Base-by-base conservation (phyloP, 2,329 filamentous ascomycete species). In the Phialophora verrucosa region DNA sequence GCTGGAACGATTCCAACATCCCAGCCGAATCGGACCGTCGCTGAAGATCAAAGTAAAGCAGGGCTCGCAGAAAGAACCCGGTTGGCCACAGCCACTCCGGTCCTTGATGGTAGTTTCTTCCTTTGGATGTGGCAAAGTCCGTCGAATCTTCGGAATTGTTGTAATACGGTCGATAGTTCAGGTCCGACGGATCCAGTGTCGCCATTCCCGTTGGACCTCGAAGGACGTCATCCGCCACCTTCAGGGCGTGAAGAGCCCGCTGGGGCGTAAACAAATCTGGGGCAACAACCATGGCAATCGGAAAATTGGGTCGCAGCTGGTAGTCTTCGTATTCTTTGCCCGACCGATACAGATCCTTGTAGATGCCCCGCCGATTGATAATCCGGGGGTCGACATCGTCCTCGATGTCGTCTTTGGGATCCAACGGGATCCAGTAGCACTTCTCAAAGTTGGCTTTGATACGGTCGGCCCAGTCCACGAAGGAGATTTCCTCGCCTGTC, bases 41-140 rank as follows among this genome's bases (percentile, higher is more conserved):
- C 81, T 86, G 84, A 58, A 98, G 81, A 76, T 97, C 93, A 74
- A 98, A 98, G 77, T 93, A 91, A 69, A 99, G 85, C 70, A 99
- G 82, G 0, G 95, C 95, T 57, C 96, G 89, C 25, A 97, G 83
- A 84, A 97, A 99, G 83, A 93, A 99, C 4, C 95, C 95, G 0
- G 92, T 94, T 0, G 94, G 96, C 95, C 95, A 99, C 27, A 97
- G 82, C 95, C 95, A 99, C 78, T 99, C 95, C 0, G 95, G 96
- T 4, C 95, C 95, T 78, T 98, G 94, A 78, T 99, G 95, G 80
- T 99, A 99, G 79, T 98, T 99, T 64, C 95, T 86, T 58, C 95
- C 95, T 79, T 98, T 98, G 73, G 91, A 88, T 0, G 94, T 98
- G 11, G 91, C 87, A 75, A 97, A 98, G 78, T 98, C 91, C 12